These are phyloP conservation scores for Xylaria longipes DNA, from an alignment of 495 filamentous ascomycete species.

Conservation along the genomic window DNA sequence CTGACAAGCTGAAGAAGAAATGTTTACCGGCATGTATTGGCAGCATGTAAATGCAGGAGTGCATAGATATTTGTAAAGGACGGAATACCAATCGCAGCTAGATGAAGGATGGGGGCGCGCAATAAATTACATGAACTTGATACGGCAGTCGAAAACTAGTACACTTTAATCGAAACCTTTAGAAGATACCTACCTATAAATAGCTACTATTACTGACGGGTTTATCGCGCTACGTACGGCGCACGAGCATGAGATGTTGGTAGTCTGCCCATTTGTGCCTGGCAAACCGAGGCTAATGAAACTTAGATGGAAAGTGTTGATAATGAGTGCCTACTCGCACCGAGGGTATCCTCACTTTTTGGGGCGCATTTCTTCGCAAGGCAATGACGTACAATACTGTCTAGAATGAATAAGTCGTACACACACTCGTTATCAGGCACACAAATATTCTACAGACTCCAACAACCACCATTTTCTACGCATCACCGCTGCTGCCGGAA, in stretches of 20 bases:
- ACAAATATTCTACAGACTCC: not conserved
- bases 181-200: not conserved
- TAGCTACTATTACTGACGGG: not conserved
- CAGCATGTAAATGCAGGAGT: constrained; percentile 10
- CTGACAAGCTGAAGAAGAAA: constrained; percentile 1
- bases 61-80: constrained; percentile 7
- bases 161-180: not conserved
- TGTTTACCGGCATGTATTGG: not conserved
- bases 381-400: not conserved
- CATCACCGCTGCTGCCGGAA: not conserved
- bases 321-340: not conserved
- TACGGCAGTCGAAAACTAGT: not conserved
- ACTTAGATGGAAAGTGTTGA: not conserved
- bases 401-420: not conserved
- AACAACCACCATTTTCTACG: not conserved
- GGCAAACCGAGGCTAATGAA: not conserved
- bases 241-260: not conserved
- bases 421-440: not conserved
- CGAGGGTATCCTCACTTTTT: not conserved
- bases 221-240: not conserved
- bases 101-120: not conserved
- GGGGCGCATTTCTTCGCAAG: not conserved
- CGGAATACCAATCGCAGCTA: not conserved
- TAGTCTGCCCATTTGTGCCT: not conserved
- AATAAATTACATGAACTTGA: constrained; percentile 9